These are phyloP conservation scores for Vitis hybrid DNA, from an alignment of 177 flowering plant genomes.

Conservation along the genomic window DNA sequence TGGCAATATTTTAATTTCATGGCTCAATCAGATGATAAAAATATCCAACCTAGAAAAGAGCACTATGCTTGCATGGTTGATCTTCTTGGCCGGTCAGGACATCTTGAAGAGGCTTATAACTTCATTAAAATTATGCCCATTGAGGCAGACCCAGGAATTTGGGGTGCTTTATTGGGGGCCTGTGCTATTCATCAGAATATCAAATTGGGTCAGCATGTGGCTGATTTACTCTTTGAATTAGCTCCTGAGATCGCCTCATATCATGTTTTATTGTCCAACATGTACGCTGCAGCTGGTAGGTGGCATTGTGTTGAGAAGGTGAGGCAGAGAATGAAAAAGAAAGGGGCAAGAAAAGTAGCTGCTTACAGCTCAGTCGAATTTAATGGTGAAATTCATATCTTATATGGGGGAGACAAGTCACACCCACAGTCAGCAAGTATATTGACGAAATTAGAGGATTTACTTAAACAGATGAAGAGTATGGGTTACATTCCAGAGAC, in stretches of 20 bases:
- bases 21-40: constrained; percentile 21
- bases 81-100: constrained; percentile 48
- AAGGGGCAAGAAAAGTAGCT: constrained; percentile 29
- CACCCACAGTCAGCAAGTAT: constrained; percentile 29
- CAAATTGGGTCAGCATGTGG: constrained; percentile 33
- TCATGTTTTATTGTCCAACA: constrained; percentile 42
- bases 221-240: constrained; percentile 33
- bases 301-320: constrained; percentile 42
- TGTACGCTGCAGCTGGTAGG: constrained; percentile 43
- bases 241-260: constrained; percentile 35
- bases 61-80: constrained; percentile 57
- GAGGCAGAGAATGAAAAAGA: constrained; percentile 35
- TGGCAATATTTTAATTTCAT: constrained; percentile 25
- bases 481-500: constrained; percentile 28
- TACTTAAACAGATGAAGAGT: constrained; percentile 24
- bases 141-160: constrained; percentile 39
- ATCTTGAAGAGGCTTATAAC: constrained; percentile 36
- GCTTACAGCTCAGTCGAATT: constrained; percentile 37
- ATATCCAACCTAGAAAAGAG: constrained; percentile 35
- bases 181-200: constrained; percentile 37
- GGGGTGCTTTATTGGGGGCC: constrained; percentile 47
- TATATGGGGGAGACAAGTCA: constrained; percentile 35
- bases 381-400: constrained; percentile 27
- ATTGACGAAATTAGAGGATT: constrained; percentile 27
- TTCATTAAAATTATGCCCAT: constrained; percentile 40